phyloP scores from a whole-genome alignment of 2,329 filamentous ascomycete species.

The Pseudogymnoascus sp. region DNA sequence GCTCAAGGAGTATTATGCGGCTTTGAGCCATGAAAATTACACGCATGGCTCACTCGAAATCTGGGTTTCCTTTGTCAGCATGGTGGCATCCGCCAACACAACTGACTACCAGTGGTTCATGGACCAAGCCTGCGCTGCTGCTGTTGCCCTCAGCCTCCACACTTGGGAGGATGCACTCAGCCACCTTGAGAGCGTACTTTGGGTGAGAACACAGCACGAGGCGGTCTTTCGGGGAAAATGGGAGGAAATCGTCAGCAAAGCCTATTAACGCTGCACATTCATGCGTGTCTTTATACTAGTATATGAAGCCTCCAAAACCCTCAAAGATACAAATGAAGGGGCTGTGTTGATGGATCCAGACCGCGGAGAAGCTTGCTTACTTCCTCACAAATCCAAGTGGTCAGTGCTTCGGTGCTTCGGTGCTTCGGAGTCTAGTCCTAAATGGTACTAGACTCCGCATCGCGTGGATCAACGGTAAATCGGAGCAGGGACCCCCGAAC shows the following conservation, averaged over 20 bases:
- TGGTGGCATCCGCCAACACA: slow-evolving; percentile 31
- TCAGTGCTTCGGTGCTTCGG: background rate
- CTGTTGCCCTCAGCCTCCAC: slow-evolving; percentile 3
- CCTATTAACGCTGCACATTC: background rate
- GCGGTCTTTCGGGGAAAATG: slow-evolving; percentile 25
- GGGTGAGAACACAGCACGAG: slow-evolving; percentile 24
- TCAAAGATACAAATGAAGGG: background rate
- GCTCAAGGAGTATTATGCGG: slow-evolving; percentile 29
- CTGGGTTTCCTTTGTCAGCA: slow-evolving; percentile 38
- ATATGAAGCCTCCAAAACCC: background rate
- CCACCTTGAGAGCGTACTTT: slow-evolving; percentile 25
- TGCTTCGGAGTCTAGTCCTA: slow-evolving; percentile 16
- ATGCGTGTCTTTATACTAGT: background rate
- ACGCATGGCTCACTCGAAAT: slow-evolving; percentile 27
- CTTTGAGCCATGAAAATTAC: slow-evolving; percentile 12
- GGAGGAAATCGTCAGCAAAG: slow-evolving; percentile 22
- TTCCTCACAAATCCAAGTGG: background rate
- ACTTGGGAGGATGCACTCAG: slow-evolving; percentile 22
- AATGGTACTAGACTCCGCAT: slow-evolving; percentile 11
- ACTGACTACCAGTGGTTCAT: slow-evolving; percentile 27
- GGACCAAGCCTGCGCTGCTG: slow-evolving; percentile 19
- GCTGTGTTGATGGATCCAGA: background rate
- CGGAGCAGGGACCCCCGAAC: background rate
- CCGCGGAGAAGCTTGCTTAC: background rate
- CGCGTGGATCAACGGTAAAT: background rate